Conservation (phyloP, 75 land plant species). For the Selaginella moellendorffii region DNA sequence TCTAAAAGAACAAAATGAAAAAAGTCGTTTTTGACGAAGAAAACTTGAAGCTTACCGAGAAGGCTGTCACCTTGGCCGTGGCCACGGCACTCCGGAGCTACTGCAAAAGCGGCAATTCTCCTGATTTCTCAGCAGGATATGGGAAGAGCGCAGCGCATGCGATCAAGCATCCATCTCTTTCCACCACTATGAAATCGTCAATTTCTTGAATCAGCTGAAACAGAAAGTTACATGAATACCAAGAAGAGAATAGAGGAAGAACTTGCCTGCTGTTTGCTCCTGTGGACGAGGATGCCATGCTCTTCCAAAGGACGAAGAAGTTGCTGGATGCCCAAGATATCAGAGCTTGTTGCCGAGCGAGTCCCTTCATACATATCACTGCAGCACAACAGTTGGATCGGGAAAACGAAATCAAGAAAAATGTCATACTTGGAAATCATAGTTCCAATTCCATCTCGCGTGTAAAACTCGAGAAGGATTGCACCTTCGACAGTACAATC, state of each 20-base stretch:
- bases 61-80: slow-evolving; percentile 91
- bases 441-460: slow-evolving; percentile 97
- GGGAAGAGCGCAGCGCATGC: slow-evolving; percentile 82
- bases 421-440: slow-evolving; percentile 82
- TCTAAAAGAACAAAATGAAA: neutral
- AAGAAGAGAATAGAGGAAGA: neutral
- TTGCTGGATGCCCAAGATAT: slow-evolving; percentile 1
- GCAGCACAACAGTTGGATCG: neutral
- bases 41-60: slow-evolving; percentile 41
- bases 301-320: slow-evolving; percentile 1
- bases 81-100: slow-evolving; percentile 84
- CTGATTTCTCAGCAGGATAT: slow-evolving; percentile 60
- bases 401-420: neutral
- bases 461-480: slow-evolving; percentile 71
- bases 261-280: neutral
- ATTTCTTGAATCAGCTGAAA: no score
- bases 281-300: neutral
- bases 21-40: neutral
- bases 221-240: neutral
- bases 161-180: slow-evolving; percentile 89
- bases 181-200: slow-evolving; percentile 29
- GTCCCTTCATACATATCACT: slow-evolving; percentile 8
- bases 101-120: slow-evolving; percentile 92
- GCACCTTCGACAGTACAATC: slow-evolving; percentile 79
- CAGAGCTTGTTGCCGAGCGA: slow-evolving; percentile 2